Conservation (phyloP, 768 basidiomycete genomes). For the Auricularia sp. region DNA sequence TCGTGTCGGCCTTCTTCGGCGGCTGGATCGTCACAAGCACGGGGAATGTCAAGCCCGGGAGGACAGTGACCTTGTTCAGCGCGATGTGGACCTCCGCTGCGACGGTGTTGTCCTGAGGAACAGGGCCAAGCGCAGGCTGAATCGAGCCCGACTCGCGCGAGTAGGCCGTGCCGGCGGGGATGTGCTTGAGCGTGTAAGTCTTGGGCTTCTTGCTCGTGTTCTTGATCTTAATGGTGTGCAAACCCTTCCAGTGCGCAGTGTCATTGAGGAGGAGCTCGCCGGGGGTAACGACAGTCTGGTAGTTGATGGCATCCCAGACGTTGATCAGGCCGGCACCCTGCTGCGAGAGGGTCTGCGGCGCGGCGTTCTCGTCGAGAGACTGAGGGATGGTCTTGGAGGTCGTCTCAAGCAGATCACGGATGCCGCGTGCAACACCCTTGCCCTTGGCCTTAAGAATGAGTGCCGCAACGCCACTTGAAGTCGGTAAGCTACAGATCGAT, state of each 20-base stretch:
- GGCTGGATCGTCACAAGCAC: slow-evolving; percentile 37
- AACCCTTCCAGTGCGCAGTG: neutral
- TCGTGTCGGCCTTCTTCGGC: slow-evolving; percentile 30
- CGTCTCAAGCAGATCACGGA: slow-evolving; percentile 6
- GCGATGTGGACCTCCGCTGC: slow-evolving; percentile 1
- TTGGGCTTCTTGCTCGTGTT: slow-evolving; percentile 5
- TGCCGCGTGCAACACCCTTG: neutral
- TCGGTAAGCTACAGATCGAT: too few species aligned
- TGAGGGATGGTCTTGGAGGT: slow-evolving; percentile 1
- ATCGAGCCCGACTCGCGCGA: neutral
- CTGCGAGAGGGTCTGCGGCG: neutral
- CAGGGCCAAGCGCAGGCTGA: neutral
- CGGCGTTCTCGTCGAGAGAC: neutral
- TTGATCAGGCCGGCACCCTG: slow-evolving; percentile 5
- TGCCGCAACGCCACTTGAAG: neutral
- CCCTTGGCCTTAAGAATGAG: slow-evolving; percentile 6
- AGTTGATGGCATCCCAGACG: slow-evolving; percentile 18
- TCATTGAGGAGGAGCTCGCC: slow-evolving; percentile 26
- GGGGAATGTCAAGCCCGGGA: slow-evolving; percentile 29
- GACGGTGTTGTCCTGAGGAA: neutral
- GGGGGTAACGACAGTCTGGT: slow-evolving; percentile 18
- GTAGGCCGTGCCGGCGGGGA: neutral
- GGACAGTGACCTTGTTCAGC: slow-evolving; percentile 27
- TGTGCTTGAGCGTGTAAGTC: slow-evolving; percentile 4
- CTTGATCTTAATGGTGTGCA: neutral